A percentile compares a stretch with the other conserved stretches of the same genome.
Conservation (phyloP, 331 rosid genomes). For the Stylosanthes scabra region DNA sequence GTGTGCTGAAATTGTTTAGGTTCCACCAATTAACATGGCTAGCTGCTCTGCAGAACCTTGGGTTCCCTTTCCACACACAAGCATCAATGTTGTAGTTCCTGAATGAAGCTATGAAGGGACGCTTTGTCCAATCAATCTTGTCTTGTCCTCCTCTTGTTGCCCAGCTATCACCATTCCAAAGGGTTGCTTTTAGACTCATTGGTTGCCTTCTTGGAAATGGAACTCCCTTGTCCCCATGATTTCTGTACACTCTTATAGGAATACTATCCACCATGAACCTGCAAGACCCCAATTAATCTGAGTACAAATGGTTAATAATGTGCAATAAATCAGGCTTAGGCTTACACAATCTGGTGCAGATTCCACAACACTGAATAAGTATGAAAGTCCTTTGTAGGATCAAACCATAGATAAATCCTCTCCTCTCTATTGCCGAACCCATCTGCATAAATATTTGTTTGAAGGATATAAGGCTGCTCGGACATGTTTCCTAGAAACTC, state of each 20-base stretch:
- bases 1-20: constrained; percentile 50
- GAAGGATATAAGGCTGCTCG: constrained; percentile 77
- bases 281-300: neutral
- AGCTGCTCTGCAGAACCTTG: constrained; percentile 80
- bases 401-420: constrained; percentile 95
- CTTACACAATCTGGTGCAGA: constrained; percentile 90
- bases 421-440: constrained; percentile 84
- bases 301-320: constrained; percentile 6
- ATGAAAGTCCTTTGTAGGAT: constrained; percentile 87
- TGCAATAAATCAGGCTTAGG: constrained; percentile 17
- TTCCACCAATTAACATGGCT: constrained; percentile 85
- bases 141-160: constrained; percentile 95
- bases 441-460: constrained; percentile 80
- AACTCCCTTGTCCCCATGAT: constrained; percentile 88
- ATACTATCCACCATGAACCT: constrained; percentile 90
- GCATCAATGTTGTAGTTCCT: constrained; percentile 74
- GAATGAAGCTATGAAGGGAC: constrained; percentile 79
- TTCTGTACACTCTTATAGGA: constrained; percentile 87
- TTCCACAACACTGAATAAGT: constrained; percentile 91
- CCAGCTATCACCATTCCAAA: constrained; percentile 92
- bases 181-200: constrained; percentile 76
- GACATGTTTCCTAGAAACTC: constrained; percentile 90
- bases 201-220: constrained; percentile 88
- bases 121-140: constrained; percentile 84
- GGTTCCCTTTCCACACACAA: constrained; percentile 82